These are phyloP conservation scores for Vitis hybrid DNA, from an alignment of 177 flowering plant genomes.

Conservation along the genomic window DNA sequence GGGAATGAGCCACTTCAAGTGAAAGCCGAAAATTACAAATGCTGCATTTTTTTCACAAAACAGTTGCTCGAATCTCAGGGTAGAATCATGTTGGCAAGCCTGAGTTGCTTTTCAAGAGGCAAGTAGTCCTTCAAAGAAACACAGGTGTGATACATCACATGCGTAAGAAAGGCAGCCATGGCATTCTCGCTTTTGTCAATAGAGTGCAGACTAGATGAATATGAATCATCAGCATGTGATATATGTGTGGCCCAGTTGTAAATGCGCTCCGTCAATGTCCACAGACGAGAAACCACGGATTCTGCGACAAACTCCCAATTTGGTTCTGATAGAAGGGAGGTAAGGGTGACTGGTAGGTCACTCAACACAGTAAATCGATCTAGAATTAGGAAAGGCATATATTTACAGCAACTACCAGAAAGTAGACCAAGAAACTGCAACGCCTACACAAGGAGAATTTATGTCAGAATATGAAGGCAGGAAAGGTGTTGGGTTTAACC, in stretches of 20 bases:
- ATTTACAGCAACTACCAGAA: constrained; percentile 69
- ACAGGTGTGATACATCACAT: constrained; percentile 56
- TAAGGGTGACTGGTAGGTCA: constrained; percentile 76
- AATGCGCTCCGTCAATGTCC: constrained; percentile 58
- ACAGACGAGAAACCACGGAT: constrained; percentile 47
- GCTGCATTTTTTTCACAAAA: too few relatives aligned
- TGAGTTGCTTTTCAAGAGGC: constrained; percentile 73
- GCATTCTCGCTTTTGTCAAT: constrained; percentile 54
- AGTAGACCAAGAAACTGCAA: constrained; percentile 75
- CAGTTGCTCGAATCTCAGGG: constrained; percentile 9
- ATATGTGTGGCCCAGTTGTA: constrained; percentile 42
- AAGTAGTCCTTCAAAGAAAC: constrained; percentile 53
- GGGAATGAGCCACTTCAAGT: too few relatives aligned
- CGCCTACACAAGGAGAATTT: constrained; percentile 45
- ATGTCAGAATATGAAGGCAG: too few relatives aligned
- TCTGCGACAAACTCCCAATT: constrained; percentile 60
- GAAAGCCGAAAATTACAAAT: too few relatives aligned
- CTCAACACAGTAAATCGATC: constrained; percentile 56
- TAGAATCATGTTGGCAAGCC: constrained; percentile 58
- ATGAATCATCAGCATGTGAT: constrained; percentile 15
- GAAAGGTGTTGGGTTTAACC: too few relatives aligned
- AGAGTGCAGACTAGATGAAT: constrained; percentile 15
- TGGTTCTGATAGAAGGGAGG: constrained; percentile 63
- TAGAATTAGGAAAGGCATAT: constrained; percentile 72
- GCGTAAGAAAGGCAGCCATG: constrained; percentile 36